Percentiles rank a stretch among this genome's conserved stretches.
Evolutionary conservation across 306 rosid genomes (phyloP).

Genomic region (Quillaja saponaria): DNA sequence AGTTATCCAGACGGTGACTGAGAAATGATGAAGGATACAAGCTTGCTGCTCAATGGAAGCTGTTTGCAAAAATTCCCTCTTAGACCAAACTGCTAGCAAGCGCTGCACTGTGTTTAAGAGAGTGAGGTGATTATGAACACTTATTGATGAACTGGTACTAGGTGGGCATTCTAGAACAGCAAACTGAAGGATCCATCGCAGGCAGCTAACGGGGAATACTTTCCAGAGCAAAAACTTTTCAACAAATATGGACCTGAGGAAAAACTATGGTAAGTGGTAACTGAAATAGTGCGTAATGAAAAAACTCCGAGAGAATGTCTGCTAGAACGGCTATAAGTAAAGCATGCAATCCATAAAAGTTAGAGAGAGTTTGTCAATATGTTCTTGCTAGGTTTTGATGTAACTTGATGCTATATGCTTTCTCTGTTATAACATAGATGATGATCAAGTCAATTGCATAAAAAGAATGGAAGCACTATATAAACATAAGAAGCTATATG

Average conservation of each 20-base stretch:
- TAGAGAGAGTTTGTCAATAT: too few species aligned
- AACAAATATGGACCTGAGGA: constrained; percentile 72
- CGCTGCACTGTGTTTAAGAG: constrained; percentile 57
- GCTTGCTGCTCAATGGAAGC: constrained; percentile 82
- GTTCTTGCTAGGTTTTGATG: too few species aligned
- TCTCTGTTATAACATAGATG: too few species aligned
- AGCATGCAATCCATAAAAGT: too few species aligned
- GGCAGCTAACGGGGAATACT: constrained; percentile 82
- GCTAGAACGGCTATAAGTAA: too few species aligned
- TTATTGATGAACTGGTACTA: constrained; percentile 41
- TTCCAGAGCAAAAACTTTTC: constrained; percentile 90
- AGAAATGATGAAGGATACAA: constrained; percentile 91
- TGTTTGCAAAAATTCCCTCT: constrained; percentile 86
- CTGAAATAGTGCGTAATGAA: too few species aligned
- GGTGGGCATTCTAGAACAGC: constrained; percentile 74
- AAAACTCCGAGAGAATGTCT: too few species aligned
- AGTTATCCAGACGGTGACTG: too few species aligned
- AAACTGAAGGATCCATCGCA: constrained; percentile 92
- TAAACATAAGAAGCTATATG: too few species aligned
- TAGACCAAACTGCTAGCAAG: constrained; percentile 72
- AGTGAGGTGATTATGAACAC: constrained; percentile 38
- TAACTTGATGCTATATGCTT: too few species aligned
- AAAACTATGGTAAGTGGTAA: constrained; percentile 31
- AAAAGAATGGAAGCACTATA: too few species aligned
- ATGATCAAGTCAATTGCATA: too few species aligned